Evolutionary conservation across 2,329 filamentous ascomycete species (phyloP).

Genomic region (Ascochyta lentis): DNA sequence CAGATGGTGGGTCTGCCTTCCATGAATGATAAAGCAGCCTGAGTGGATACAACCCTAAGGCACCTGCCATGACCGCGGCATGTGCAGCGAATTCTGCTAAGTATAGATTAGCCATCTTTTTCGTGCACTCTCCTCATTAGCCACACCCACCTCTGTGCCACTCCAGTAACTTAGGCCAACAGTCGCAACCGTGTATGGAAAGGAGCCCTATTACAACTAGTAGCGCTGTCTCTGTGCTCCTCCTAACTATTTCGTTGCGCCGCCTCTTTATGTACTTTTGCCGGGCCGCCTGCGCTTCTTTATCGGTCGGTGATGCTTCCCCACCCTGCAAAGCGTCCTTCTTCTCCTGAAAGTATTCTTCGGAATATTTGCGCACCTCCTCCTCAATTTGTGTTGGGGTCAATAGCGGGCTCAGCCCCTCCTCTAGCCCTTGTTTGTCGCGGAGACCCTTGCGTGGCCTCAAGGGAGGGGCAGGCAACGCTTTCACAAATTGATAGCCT

Average conservation of each 20-base stretch:
- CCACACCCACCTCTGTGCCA: constrained; percentile 51
- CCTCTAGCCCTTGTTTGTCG: constrained; percentile 54
- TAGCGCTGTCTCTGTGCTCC: constrained; percentile 62
- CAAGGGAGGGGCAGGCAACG: constrained; percentile 78
- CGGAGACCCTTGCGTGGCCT: constrained; percentile 79
- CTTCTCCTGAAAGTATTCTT: constrained; percentile 46
- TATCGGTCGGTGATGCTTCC: constrained; percentile 35
- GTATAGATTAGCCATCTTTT: constrained; percentile 21
- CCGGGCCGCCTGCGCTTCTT: constrained; percentile 52
- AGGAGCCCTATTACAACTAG: constrained; percentile 60
- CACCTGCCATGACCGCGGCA: constrained; percentile 37
- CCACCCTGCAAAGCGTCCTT: constrained; percentile 25
- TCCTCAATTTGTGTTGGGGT: constrained; percentile 58
- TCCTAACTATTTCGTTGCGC: constrained; percentile 84
- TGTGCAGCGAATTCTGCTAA: constrained; percentile 52
- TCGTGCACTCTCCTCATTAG: not conserved
- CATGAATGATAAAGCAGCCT: constrained; percentile 46
- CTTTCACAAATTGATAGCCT: constrained; percentile 75
- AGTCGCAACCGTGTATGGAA: constrained; percentile 50
- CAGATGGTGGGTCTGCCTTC: constrained; percentile 30
- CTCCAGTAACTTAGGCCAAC: constrained; percentile 41
- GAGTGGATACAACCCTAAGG: constrained; percentile 48
- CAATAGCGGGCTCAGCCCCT: constrained; percentile 48
- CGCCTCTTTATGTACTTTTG: constrained; percentile 83
- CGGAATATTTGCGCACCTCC: constrained; percentile 49